Base-by-base conservation (phyloP, 352 stramenopile genomes). In the Thraustochytrium sp. region DNA sequence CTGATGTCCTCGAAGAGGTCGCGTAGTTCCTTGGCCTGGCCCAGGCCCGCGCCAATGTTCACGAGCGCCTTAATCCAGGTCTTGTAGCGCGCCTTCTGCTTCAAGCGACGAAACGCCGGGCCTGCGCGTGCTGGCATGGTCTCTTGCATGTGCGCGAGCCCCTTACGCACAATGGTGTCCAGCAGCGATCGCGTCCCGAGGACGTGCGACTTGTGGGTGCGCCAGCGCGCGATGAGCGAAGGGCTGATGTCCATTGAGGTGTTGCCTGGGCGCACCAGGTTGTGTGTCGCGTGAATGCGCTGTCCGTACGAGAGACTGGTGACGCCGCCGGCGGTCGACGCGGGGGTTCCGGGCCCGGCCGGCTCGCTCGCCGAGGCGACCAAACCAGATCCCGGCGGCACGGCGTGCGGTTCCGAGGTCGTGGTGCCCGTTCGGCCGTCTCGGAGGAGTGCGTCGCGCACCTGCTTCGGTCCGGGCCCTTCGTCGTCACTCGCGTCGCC, bases 1-100 rank as follows among this genome's bases (percentile, higher is more conserved):
- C 65, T 51, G 16, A 82, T 51, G 46, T 82, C 74, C 26, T 82
- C 74, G 42, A 82, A 82, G 29, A 82, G n/a, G 36, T 82, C 74
- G 26, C 54, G 74, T 21, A 82, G 55, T 51, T 82, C 74, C 42
- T 82, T 82, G 36, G 74, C 74, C 53, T 82, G 74, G 4, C 29
- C 74, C 11, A 82, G 56, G 5, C 74, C 74, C 16, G 53, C 29
- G 40, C 74, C 74, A 54, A 82, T 82, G 21, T 11, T 82, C 3
- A 82, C 23, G 11, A 82, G 40, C 4, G 74, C 78, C 61, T 82
- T 82, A n/a, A 73, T 29, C 74, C 74, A 82, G 8, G 53, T 34
- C 34, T 82, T 82, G 74, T 55, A 82, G 13, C 49, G 74, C 37
- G 23, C 37, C 46, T 76, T 82, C 29, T 49, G 72, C 26, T 48